Conservation (phyloP, 179 eudicot genomes). For the Gypsophila paniculata region DNA sequence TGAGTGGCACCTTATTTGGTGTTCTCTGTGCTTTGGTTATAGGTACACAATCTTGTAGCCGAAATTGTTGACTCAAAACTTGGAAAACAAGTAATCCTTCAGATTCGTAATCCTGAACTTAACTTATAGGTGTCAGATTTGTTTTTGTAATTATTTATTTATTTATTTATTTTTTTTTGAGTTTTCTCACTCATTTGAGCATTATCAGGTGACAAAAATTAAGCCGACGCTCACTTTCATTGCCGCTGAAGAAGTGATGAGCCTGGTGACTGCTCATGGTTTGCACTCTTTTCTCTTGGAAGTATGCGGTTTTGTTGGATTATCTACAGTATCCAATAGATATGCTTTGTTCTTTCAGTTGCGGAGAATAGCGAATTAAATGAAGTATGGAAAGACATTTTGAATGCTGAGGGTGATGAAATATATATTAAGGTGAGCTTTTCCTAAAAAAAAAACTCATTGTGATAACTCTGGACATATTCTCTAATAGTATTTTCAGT, state of each 20-base stretch:
- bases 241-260: slow-evolving; percentile 96
- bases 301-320: slow-evolving; percentile 1
- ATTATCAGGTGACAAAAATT: slow-evolving; percentile 60
- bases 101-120: background rate
- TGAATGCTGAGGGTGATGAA: slow-evolving; percentile 92
- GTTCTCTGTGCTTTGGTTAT: slow-evolving; percentile 20
- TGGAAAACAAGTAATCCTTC: slow-evolving; percentile 79
- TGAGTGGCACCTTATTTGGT: background rate
- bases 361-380: slow-evolving; percentile 78
- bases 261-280: slow-evolving; percentile 97
- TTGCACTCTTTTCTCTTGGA: slow-evolving; percentile 7
- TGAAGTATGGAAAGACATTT: slow-evolving; percentile 89
- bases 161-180: slow-evolving; percentile 10
- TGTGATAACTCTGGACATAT: background rate
- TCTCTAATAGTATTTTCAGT: background rate
- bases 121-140: too few relatives aligned
- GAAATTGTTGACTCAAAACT: slow-evolving; percentile 87
- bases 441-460: background rate
- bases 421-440: slow-evolving; percentile 76
- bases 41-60: slow-evolving; percentile 96
- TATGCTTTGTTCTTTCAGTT: slow-evolving; percentile 45
- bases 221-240: slow-evolving; percentile 80
- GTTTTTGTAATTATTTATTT: background rate
- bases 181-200: slow-evolving; percentile 11
- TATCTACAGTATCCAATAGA: slow-evolving; percentile 5